Base-by-base conservation (phyloP, 129 eudicot genomes). In the Flaveria ramosissima region DNA sequence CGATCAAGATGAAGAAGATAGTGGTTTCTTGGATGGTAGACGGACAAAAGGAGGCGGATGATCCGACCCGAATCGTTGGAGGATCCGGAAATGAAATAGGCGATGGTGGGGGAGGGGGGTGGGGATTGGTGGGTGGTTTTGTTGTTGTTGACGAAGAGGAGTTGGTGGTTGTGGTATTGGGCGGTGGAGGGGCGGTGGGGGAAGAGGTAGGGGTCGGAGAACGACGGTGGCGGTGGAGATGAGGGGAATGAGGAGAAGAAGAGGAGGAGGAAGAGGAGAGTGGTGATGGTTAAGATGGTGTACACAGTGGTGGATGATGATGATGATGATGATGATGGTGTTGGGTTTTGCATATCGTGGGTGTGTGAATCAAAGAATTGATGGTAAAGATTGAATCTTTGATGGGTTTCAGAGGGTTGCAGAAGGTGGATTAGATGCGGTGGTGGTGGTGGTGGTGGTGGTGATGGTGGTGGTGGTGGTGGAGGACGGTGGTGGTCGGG, bases 71-170 rank as follows among this genome's bases (percentile, higher is more conserved):
- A 82, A 50, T 89, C 91, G 69, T 86, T 85, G 11, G 60, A 70
- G 78, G 98, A 89, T 66, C 97, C 98, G 76, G 96, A 82, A 13
- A 93, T 78, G 89, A 89, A 71, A 84, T 93, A 93, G 60, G 98
- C 93, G 51, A 93, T 48, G 17, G 96, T 84, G 62, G 98, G 97
- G 0, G 96, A 85, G n/a, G 80, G 15, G 0, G 96, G 92, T 11
- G 88, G 84, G 3, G 87, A 57, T 23, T 81, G 83, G 46, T 43
- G 17, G 30, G 82, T 48, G 63, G 50, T 52, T 47, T 51, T 66
- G 71, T 69, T 73, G 86, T 64, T 50, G 71, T 41, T 78, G 53
- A 72, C 56, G 78, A 74, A 82, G 68, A 69, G 88, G 61, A 60
- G 88, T 78, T 70, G 91, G 82, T 61, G 84, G 84, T 72, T 77